Evolutionary conservation across 2,329 filamentous ascomycete species (phyloP).

Genomic region (Fusarium xyrophilum): DNA sequence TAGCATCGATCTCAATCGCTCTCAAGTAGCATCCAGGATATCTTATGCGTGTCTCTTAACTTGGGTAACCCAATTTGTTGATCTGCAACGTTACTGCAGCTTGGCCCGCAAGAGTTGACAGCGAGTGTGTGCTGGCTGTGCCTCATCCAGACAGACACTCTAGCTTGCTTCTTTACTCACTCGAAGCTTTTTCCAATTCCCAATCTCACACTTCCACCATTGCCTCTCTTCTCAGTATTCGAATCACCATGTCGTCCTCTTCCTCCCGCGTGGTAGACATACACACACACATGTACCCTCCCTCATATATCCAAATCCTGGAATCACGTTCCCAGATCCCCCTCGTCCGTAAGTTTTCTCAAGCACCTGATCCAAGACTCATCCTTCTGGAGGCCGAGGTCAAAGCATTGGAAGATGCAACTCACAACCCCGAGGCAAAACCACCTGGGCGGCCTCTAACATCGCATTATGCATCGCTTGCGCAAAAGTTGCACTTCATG

Average conservation of each 20-base stretch:
- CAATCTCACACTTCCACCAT: background rate
- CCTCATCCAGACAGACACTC: background rate
- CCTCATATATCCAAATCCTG: slow-evolving; percentile 67
- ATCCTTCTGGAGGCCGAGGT: slow-evolving; percentile 66
- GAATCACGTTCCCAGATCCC: slow-evolving; percentile 68
- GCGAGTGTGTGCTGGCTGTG: background rate
- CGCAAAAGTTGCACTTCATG: slow-evolving; percentile 87
- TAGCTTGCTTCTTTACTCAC: background rate
- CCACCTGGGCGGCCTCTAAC: slow-evolving; percentile 83
- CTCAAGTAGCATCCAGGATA: background rate
- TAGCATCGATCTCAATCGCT: background rate
- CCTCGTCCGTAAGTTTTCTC: slow-evolving; percentile 71
- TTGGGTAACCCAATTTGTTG: slow-evolving; percentile 10
- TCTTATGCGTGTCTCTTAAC: slow-evolving; percentile 11
- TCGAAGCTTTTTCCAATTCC: background rate
- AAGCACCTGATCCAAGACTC: slow-evolving; percentile 64
- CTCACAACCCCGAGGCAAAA: slow-evolving; percentile 60
- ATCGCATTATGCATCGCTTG: slow-evolving; percentile 80
- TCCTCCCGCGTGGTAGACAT: slow-evolving; percentile 64
- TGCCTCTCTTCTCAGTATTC: background rate
- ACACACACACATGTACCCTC: slow-evolving; percentile 75
- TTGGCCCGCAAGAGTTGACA: slow-evolving; percentile 1
- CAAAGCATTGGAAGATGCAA: slow-evolving; percentile 56
- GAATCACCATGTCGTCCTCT: slow-evolving; percentile 45
- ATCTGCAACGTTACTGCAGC: slow-evolving; percentile 19